phyloP scores from a whole-genome alignment of 495 filamentous ascomycete genomes.

The Neurospora sp. region DNA sequence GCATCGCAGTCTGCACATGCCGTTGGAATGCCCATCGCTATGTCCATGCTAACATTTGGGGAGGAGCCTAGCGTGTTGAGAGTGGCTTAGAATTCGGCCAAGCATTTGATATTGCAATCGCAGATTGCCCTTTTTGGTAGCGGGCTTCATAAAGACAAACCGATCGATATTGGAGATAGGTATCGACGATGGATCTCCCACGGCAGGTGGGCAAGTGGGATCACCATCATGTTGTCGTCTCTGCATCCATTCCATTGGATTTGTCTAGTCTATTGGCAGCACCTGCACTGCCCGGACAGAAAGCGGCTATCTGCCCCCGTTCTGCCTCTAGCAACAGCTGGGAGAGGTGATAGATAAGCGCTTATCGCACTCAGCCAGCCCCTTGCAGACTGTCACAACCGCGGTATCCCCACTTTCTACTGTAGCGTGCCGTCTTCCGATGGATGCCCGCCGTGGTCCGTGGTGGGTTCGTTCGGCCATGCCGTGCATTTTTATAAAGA shows the following conservation, averaged over 20 bases:
- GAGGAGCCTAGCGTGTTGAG: neutral
- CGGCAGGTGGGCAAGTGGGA: neutral
- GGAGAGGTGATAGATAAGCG: neutral
- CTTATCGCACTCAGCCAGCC: neutral
- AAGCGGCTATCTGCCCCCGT: neutral
- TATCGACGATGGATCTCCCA: neutral
- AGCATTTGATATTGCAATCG: neutral
- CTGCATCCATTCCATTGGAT: neutral
- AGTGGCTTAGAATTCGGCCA: neutral
- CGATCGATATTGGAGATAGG: neutral
- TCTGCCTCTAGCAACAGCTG: neutral
- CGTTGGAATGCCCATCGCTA: neutral
- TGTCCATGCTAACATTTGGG: neutral
- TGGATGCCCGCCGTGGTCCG: neutral
- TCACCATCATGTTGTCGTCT: neutral
- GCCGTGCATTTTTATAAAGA: neutral
- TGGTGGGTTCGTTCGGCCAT: neutral
- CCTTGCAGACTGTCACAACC: neutral
- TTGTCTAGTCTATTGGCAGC: neutral
- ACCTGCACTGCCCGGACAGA: neutral
- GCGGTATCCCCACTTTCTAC: neutral
- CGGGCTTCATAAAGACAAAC: neutral
- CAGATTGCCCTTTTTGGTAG: neutral
- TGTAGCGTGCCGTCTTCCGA: neutral
- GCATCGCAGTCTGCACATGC: neutral